phyloP scores from a whole-genome alignment of 495 filamentous ascomycete species.

The Tirmania nivea region DNA sequence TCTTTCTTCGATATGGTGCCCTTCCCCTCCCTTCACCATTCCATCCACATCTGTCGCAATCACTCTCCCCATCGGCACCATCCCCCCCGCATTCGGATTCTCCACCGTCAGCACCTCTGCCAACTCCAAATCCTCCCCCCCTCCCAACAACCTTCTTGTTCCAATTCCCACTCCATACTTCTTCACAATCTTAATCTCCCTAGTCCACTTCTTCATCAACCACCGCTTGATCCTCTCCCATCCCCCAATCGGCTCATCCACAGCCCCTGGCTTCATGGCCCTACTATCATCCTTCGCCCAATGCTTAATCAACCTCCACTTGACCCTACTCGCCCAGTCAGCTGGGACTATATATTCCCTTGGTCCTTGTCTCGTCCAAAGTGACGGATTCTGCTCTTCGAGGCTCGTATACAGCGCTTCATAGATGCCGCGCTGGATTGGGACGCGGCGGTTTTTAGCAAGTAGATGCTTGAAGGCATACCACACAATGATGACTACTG shows the following conservation, averaged over 20 bases:
- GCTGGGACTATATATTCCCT: constrained; percentile 22
- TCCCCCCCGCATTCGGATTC: constrained; percentile 12
- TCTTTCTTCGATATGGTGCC: constrained; percentile 6
- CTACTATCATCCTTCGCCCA: constrained; percentile 26
- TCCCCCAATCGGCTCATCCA: constrained; percentile 9
- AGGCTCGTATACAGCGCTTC: constrained; percentile 29
- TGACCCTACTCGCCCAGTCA: constrained; percentile 18
- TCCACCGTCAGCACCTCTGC: constrained; percentile 6
- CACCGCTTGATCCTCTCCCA: constrained; percentile 26
- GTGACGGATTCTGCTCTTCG: constrained; percentile 23
- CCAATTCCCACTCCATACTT: background rate
- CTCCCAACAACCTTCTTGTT: background rate
- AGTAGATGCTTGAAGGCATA: constrained; percentile 30
- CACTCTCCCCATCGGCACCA: constrained; percentile 10
- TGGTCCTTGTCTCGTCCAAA: constrained; percentile 30
- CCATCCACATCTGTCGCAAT: background rate
- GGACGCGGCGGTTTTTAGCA: constrained; percentile 24
- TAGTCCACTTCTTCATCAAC: constrained; percentile 26
- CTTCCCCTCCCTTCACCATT: constrained; percentile 1
- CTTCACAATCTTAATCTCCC: constrained; percentile 11
- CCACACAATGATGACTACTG: constrained; percentile 26
- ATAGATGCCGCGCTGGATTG: constrained; percentile 30
- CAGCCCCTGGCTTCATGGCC: background rate
- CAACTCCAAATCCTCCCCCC: constrained; percentile 6
- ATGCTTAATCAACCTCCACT: constrained; percentile 26